phyloP scores from a whole-genome alignment of 176 grass and related monocot genomes.

The Hyparrhenia diplandra region DNA sequence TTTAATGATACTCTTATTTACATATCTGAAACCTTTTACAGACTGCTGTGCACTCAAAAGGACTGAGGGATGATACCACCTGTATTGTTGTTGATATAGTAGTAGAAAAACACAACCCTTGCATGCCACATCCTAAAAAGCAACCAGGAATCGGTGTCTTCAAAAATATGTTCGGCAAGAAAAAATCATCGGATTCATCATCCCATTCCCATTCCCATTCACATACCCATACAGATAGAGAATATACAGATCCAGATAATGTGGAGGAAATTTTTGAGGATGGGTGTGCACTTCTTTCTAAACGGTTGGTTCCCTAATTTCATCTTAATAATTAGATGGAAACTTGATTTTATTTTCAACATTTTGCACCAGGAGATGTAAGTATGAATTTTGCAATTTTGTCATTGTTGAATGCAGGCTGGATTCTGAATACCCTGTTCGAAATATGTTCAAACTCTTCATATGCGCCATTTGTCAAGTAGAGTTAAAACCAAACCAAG shows the following conservation, averaged over 20 bases:
- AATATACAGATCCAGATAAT: constrained; percentile 63
- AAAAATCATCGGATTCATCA: constrained; percentile 57
- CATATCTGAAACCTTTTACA: constrained; percentile 38
- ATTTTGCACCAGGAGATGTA: background rate
- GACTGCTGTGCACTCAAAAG: constrained; percentile 85
- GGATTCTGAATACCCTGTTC: constrained; percentile 83
- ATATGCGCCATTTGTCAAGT: constrained; percentile 94
- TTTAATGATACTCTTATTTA: constrained; percentile 9
- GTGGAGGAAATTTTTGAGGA: constrained; percentile 96
- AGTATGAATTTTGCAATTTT: constrained; percentile 11
- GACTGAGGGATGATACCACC: constrained; percentile 90
- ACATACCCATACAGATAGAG: constrained; percentile 55
- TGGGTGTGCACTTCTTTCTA: constrained; percentile 69
- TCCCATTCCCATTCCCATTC: constrained; percentile 58
- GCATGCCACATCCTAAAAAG: constrained; percentile 54
- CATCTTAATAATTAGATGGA: constrained; percentile 1
- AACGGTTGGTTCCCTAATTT: constrained; percentile 48
- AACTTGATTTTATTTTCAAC: background rate
- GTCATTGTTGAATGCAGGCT: constrained; percentile 49
- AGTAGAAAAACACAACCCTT: constrained; percentile 48
- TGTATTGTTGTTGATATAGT: constrained; percentile 92
- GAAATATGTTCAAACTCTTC: constrained; percentile 99
- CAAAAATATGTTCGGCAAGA: constrained; percentile 86
- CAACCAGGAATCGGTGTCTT: constrained; percentile 81
- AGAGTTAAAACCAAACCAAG: constrained; percentile 76